Base-by-base conservation (phyloP, 2,329 filamentous ascomycete genomes). In the Aspergillus ochraceoroseus region DNA sequence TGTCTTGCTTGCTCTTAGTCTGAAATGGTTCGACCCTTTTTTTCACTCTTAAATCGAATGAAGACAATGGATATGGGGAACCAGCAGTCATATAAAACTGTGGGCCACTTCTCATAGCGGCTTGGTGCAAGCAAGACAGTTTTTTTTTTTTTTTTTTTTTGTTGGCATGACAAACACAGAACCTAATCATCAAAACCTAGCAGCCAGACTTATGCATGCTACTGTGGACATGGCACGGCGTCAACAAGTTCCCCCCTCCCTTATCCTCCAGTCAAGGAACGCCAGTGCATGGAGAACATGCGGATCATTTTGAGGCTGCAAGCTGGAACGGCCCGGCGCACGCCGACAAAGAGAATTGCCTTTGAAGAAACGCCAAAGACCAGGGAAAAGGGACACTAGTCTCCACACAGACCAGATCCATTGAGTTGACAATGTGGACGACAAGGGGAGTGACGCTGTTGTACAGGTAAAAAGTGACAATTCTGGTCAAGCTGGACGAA, bases 301-400 rank as follows among this genome's bases (percentile, higher is more conserved):
- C 63, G 62, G 58, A 65, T 65, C 62, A 64, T 62, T 56, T 54
- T 62, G 63, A 64, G 62, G 61, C 62, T 65, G 64, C 62, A 65
- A 64, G 62, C 63, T 67, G 65, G 65, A 62, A 66, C 65, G 65
- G 65, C 57, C 65, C 65, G 65, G 62, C 61, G 64, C 64, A 65
- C 62, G 62, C 58, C 62, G 57, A 65, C 58, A 60, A 61, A 55
- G 55, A 51, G 55, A 54, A 53, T n/a, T 55, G 57, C 55, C 58
- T 51, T 59, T 62, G 53, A 59, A 61, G 59, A 56, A 60, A 62
- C 55, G 56, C 59, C 59, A 59, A 52, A 56, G 47, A 46, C 49
- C 38, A 51, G 48, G 48, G 38, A 49, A 49, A 42, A 44, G 32
- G 46, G 49, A 38, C 48, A 47, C 41, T 52, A 52, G 43, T 49